A percentile compares a stretch with the other conserved stretches of the same genome.
phyloP scores from a whole-genome alignment of 1,284 basidiomycete species.

The Earliella scabrosa region DNA sequence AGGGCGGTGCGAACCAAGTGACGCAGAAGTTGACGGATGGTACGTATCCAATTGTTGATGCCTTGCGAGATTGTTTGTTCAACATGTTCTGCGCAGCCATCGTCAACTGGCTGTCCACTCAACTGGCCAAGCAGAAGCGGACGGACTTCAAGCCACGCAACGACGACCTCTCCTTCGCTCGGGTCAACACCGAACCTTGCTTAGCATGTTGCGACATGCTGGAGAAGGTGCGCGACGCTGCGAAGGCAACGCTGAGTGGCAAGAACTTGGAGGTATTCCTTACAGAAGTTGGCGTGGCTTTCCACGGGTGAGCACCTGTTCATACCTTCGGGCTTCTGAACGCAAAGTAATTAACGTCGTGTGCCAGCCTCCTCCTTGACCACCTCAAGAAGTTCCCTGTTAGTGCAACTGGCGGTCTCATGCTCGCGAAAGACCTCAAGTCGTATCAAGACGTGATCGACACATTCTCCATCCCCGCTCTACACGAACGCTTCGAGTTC shows the following conservation, averaged over 20 bases:
- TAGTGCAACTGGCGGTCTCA: constrained; percentile 94
- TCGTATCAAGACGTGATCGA: constrained; percentile 93
- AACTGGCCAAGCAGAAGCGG: constrained; percentile 93
- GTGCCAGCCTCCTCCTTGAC: constrained; percentile 82
- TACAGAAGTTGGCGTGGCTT: constrained; percentile 92
- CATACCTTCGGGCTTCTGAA: background rate
- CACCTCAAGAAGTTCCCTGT: constrained; percentile 97
- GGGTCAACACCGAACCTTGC: constrained; percentile 96
- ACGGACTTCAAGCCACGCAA: constrained; percentile 97
- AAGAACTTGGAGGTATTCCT: constrained; percentile 93
- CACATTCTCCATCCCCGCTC: constrained; percentile 79
- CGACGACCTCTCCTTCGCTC: constrained; percentile 92
- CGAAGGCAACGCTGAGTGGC: constrained; percentile 79
- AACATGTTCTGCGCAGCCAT: constrained; percentile 52
- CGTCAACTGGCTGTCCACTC: constrained; percentile 68
- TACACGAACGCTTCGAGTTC: constrained; percentile 98
- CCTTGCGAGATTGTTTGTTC: too few species aligned
- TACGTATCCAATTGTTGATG: constrained; percentile 41
- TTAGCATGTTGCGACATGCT: constrained; percentile 86
- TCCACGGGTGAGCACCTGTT: constrained; percentile 86
- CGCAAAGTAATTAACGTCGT: background rate
- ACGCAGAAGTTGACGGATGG: constrained; percentile 87
- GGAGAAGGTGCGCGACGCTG: constrained; percentile 79
- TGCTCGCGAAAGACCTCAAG: constrained; percentile 98
- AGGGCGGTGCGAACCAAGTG: constrained; percentile 84